phyloP scores from a whole-genome alignment of 1,139 yeast genomes.

The Hanseniaspora gamundiae region DNA sequence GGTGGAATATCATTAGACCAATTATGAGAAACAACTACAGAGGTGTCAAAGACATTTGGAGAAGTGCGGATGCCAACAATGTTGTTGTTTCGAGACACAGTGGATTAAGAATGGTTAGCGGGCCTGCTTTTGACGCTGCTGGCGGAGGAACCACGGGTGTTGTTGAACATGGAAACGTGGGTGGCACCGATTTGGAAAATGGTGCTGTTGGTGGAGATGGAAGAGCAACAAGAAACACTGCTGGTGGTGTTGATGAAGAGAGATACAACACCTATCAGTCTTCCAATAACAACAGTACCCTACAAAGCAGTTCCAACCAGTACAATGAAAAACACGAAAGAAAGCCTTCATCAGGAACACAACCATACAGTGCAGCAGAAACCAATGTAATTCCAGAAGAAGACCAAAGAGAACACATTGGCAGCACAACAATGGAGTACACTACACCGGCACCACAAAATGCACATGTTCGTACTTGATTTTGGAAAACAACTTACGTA shows the following conservation, averaged over 20 bases:
- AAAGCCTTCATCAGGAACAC: not conserved
- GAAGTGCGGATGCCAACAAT: constrained; percentile 2
- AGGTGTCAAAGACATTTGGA: constrained; percentile 14
- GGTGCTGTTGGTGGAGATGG: constrained; percentile 1
- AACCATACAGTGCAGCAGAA: not conserved
- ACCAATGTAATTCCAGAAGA: constrained; percentile 1
- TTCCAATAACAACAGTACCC: not conserved
- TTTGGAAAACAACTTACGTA: no score
- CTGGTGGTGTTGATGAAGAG: not conserved
- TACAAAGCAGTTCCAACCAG: not conserved
- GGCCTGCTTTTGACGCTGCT: constrained; percentile 4
- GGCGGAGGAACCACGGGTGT: constrained; percentile 2
- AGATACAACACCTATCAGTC: not conserved
- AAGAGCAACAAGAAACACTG: not conserved
- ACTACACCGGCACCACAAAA: not conserved
- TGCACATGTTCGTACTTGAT: no score
- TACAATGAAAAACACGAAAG: constrained; percentile 1
- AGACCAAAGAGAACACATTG: not conserved
- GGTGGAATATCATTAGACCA: constrained; percentile 21
- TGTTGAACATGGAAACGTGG: constrained; percentile 1
- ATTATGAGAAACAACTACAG: constrained; percentile 10
- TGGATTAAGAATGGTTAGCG: constrained; percentile 7
- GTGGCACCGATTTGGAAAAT: not conserved
- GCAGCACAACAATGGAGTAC: not conserved
- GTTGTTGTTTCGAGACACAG: constrained; percentile 4